Evolutionary conservation across 345 rosid genomes (phyloP), one percentile per base, ranked within the genome.

Genomic region (Alliaria petiolata): DNA sequence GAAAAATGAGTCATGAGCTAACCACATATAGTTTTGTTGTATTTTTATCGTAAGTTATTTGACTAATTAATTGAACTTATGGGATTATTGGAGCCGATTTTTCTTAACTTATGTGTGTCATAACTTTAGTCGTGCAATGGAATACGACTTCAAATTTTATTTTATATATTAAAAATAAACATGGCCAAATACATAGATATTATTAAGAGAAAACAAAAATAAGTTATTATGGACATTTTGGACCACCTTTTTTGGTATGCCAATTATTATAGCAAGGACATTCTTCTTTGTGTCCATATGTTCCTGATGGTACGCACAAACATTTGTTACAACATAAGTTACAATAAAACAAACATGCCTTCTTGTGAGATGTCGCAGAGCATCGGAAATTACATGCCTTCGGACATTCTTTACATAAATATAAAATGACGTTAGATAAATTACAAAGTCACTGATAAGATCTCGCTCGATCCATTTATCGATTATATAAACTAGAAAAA

Each of bases 251-350:
- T 12, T 75, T 13, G 40, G 80, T 77, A 42, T 2, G 78, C 85
- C 63, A 62, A 5, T 75, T 70, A 15, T 61, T 30, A 14, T 80
- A 80, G 39, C 84, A 78, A 55, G 77, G 74, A 5, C 84, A 72
- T 38, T 74, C 84, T 40, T 80, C 25, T 22, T 78, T 80, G 65
- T 78, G 54, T 11, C 84, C 84, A 51, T 77, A 82, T 3, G 80
- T 74, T n/a, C 82, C 83, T 0, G 82, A 75, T 0, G 85, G 85
- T 8, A 82, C 85, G 35, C 85, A 80, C 35, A 80, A 57, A 72
- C 80, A 82, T 64, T 52, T 74, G 0, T 3, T 8, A 54, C 85
- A 82, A 67, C 81, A 82, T 2, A 46, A 16, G 55, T 59, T 78
- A 78, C 85, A 82, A 8, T 20, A 77, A n/a, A 50, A 28, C 22